These are phyloP conservation scores for Glycine latifolia DNA, from an alignment of 306 rosid genomes.

Conservation along the genomic window DNA sequence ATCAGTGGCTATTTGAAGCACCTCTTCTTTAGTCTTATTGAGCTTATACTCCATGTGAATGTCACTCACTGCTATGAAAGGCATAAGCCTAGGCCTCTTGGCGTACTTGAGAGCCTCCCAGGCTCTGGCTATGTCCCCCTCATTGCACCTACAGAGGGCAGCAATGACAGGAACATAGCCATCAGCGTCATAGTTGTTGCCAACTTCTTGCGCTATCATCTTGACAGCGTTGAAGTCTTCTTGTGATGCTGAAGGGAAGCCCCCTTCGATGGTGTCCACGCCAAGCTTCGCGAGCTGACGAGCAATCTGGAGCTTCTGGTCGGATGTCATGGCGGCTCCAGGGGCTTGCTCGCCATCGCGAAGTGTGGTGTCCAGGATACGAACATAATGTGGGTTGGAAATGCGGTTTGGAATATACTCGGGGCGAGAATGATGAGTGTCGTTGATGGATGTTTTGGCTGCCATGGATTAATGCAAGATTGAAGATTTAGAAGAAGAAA, in stretches of 20 bases:
- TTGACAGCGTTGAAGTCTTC: neutral
- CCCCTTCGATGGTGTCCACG: neutral
- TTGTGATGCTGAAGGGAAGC: neutral
- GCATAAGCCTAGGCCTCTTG: neutral
- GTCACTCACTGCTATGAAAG: neutral
- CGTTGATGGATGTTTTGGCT: too few species aligned
- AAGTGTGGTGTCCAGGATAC: neutral
- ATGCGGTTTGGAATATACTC: neutral
- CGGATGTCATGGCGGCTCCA: neutral
- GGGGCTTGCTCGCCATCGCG: conserved; percentile 7
- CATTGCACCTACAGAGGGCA: neutral
- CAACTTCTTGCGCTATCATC: neutral
- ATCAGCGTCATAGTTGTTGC: neutral
- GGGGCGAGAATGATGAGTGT: neutral
- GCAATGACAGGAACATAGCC: neutral
- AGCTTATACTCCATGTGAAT: conserved; percentile 3
- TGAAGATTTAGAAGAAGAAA: too few species aligned
- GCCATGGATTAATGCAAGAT: too few species aligned
- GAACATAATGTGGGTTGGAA: neutral
- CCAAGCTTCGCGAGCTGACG: neutral
- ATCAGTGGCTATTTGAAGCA: neutral
- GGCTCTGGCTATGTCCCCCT: neutral
- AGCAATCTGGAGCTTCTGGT: neutral
- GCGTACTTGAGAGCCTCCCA: conserved; percentile 6
- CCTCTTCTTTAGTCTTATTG: neutral